These are phyloP conservation scores for Penicillium sp. DNA, from an alignment of 2,329 filamentous ascomycete species.

Conservation along the genomic window DNA sequence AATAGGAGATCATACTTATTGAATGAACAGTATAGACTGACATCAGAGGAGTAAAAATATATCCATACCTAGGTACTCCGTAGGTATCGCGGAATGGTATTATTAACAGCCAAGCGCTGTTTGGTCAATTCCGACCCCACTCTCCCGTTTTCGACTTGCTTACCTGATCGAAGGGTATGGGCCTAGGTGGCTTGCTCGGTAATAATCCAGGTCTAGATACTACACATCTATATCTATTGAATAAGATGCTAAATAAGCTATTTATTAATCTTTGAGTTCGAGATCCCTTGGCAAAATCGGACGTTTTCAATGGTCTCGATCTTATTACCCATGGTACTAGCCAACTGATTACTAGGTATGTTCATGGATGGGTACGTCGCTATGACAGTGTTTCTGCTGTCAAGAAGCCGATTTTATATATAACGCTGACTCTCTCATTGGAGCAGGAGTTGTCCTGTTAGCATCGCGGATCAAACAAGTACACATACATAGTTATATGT, in stretches of 20 bases:
- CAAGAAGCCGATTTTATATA: neutral
- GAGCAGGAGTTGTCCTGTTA: neutral
- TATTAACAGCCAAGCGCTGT: conserved; percentile 26
- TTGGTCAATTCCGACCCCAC: conserved; percentile 18
- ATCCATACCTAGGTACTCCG: too few species aligned
- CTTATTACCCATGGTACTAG: neutral
- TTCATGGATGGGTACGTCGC: neutral
- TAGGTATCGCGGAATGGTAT: conserved; percentile 1
- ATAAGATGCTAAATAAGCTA: neutral
- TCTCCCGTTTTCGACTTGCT: conserved; percentile 10
- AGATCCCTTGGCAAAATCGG: neutral
- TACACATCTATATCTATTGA: neutral
- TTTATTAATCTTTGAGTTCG: neutral
- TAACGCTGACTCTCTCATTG: neutral
- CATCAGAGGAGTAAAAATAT: neutral
- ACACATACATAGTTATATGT: neutral
- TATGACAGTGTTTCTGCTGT: neutral
- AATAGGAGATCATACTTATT: neutral
- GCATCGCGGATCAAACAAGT: neutral
- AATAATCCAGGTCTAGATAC: conserved; percentile 1
- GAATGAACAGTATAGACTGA: neutral
- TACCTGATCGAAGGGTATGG: conserved; percentile 6
- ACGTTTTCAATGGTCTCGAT: neutral
- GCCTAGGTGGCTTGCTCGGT: conserved; percentile 2
- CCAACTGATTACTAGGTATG: neutral